Conservation (phyloP, 1,284 basidiomycete species). For the Mycena citricolor region DNA sequence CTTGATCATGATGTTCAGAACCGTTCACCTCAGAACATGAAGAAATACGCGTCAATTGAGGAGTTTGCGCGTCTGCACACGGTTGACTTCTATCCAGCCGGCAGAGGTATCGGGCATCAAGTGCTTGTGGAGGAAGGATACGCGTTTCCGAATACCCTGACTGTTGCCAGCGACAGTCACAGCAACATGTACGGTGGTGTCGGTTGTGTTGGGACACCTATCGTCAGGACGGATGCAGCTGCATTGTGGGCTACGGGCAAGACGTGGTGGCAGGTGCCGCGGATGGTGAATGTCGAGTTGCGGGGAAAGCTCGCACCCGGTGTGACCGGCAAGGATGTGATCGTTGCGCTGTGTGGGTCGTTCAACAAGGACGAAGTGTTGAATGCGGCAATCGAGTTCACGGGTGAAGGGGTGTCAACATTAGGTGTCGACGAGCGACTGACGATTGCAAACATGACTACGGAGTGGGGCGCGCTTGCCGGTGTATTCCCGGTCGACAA, state of each 20-base stretch:
- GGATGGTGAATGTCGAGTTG: conserved; percentile 94
- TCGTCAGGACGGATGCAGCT: conserved; percentile 90
- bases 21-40: conserved; percentile 88
- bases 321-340: conserved; percentile 98
- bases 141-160: conserved; percentile 90
- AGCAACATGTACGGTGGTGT: conserved; percentile 99
- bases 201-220: conserved; percentile 95
- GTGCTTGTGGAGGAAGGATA: conserved; percentile 95
- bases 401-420: conserved; percentile 84
- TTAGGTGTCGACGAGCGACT: conserved; percentile 90
- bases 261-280: conserved; percentile 99
- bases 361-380: conserved; percentile 98
- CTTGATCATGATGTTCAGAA: conserved; percentile 99
- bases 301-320: conserved; percentile 81
- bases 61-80: conserved; percentile 84
- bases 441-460: conserved; percentile 98
- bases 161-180: conserved; percentile 95
- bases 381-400: conserved; percentile 98
- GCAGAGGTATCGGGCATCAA: conserved; percentile 97
- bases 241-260: conserved; percentile 98
- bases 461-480: conserved; percentile 97
- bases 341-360: conserved; percentile 93
- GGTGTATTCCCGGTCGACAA: conserved; percentile 95
- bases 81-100: conserved; percentile 97
- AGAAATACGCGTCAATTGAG: conserved; percentile 94